Base-by-base conservation (phyloP, 192 early-diverging fungal genomes). In the Bifiguratus adelaidae region DNA sequence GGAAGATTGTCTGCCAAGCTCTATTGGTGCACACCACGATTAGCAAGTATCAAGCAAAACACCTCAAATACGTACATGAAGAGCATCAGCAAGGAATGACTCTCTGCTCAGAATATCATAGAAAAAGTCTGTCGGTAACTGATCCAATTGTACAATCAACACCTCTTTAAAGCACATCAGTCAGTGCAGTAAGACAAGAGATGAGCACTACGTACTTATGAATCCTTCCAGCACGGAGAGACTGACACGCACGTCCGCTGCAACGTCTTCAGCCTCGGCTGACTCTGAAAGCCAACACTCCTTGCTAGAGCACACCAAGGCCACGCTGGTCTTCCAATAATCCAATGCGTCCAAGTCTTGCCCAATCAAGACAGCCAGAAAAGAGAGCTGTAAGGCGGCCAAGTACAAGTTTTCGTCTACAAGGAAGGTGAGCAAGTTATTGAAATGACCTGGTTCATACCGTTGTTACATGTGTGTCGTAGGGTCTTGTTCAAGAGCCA, bases 71-170 rank as follows among this genome's bases (percentile, higher is more conserved):
- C n/a, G n/a, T n/a, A n/a, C n/a, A n/a, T n/a, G n/a, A n/a, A n/a
- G n/a, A n/a, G n/a, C n/a, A n/a, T n/a, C n/a, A n/a, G 56, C 18
- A 30, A 85, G 19, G 67, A 86, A 89, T 52, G 80, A 73, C 48
- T 75, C 67, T 55, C 73, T 68, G 22, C 77, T 63, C 23, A 86
- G 30, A 41, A 77, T 70, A 47, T 88, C 74, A 26, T 70, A 34
- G 58, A 82, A 83, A 60, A 92, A 81, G 56, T 88, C 79, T 25
- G 60, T 44, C 20, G 83, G 77, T 52, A 76, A 88, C 47, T 80
- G 83, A 44, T 71, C 68, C 15, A 90, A 61, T 47, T 86, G 83
- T 15, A 60, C 51, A 4, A 60, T 46, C 7, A 84, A 52, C 6
- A 68, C 57, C 20, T 68, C 82, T 82, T 49, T 7, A 36, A 46